Base-by-base conservation (phyloP, 2,329 filamentous ascomycete species). In the Xenosphaeropsis pyriputrescens region DNA sequence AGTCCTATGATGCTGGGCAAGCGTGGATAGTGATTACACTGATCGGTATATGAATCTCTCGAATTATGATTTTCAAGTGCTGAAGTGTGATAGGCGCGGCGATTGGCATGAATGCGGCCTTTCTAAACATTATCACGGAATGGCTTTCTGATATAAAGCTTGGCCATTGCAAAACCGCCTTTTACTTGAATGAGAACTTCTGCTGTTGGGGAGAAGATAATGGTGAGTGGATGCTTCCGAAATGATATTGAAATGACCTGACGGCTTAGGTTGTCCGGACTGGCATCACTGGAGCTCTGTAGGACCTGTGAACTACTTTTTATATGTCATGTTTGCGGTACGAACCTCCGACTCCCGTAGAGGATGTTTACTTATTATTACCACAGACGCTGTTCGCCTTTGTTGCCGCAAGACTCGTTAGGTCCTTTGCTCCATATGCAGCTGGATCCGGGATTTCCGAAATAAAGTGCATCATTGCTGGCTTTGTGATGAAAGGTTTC, bases 401-500 rank as follows among this genome's bases (percentile, higher is more conserved):
- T 38, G 79, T 79, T 3, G 79, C 88, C 2, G 88, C 88, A 1
- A 77, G 72, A 29, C 67, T 98, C 31, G 91, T 98, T 53, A 91
- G 85, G 56, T 77, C 75, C 1, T 96, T 91, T 58, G 88, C 91
- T 4, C 91, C 91, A 0, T 98, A 98, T 56, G 91, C 91, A 9
- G 91, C 91, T 26, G 91, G 91, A 13, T 94, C 85, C 11, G 91
- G 91, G 31, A 98, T 98, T 41, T 95, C 86, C 11, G 91, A 98
- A 63, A 98, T 98, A 68, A 98, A 98, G 60, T 94, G 86, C 60
- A 96, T 98, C 54, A 94, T 98, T 53, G 91, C 89, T 4, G 91
- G 91, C 3, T 98, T 98, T 56, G 85, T 96, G 36, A 98, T 98
- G 91, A 95, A 96, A 60, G 91, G 88, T 0, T 98, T 98, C 53